Percentiles rank a stretch among this genome's conserved stretches.
phyloP scores from a whole-genome alignment of 768 basidiomycete genomes.

The Galerina marginata region DNA sequence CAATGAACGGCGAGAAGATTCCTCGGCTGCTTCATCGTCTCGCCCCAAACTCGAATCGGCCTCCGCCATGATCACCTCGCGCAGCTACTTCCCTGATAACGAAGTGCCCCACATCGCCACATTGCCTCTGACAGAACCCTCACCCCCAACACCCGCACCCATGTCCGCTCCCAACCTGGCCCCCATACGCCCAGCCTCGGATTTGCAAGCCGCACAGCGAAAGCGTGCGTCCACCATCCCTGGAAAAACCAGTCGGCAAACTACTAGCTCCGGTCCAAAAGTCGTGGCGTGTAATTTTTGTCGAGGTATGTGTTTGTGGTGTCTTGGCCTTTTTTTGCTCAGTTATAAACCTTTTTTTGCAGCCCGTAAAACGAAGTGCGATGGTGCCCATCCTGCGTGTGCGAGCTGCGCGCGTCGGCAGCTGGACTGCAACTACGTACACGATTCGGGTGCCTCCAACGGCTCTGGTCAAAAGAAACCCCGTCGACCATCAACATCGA shows the following conservation, averaged over 20 bases:
- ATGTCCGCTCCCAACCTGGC: constrained; percentile 71
- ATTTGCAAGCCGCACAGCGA: constrained; percentile 70
- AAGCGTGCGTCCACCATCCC: constrained; percentile 74
- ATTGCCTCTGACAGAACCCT: constrained; percentile 61
- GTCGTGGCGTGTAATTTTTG: constrained; percentile 91
- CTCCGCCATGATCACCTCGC: constrained; percentile 22
- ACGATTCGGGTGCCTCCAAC: constrained; percentile 52
- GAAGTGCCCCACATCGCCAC: constrained; percentile 78
- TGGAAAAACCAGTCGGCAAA: constrained; percentile 61
- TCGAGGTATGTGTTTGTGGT: constrained; percentile 61
- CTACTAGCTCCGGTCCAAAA: constrained; percentile 77
- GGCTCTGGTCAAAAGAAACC: constrained; percentile 50
- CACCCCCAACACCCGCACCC: constrained; percentile 57
- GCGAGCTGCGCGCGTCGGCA: constrained; percentile 81
- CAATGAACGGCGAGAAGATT: constrained; percentile 51
- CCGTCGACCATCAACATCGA: constrained; percentile 61
- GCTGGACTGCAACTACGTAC: constrained; percentile 81
- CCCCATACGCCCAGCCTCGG: constrained; percentile 68
- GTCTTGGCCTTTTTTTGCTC: not conserved
- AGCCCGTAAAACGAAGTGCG: constrained; percentile 91
- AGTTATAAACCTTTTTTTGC: constrained; percentile 10
- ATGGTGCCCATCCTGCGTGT: constrained; percentile 85
- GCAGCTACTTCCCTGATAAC: constrained; percentile 59
- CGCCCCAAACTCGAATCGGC: constrained; percentile 35
- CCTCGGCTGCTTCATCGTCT: constrained; percentile 39